Evolutionary conservation across 805 yeast genomes (phyloP).

Genomic region (Clavispora vitiphila): DNA sequence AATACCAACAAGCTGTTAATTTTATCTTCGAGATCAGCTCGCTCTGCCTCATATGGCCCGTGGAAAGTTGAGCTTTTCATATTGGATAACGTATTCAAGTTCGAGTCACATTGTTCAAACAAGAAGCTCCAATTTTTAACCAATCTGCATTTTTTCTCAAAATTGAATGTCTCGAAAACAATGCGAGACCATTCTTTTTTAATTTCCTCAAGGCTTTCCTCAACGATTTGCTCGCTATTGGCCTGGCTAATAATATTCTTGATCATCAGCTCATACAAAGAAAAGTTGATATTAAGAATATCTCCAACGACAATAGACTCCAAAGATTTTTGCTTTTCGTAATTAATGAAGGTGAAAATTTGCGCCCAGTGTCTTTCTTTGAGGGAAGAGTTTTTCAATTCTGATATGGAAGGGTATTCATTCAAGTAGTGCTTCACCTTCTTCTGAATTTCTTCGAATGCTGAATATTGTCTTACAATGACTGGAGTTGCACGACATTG

Average conservation of each 20-base stretch:
- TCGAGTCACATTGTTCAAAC: constrained; percentile 54
- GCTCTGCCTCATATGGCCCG: constrained; percentile 54
- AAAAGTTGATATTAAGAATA: constrained; percentile 55
- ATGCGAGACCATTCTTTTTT: constrained; percentile 51
- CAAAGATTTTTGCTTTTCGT: constrained; percentile 11
- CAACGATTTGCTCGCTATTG: constrained; percentile 64
- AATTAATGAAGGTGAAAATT: constrained; percentile 33
- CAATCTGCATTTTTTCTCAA: constrained; percentile 46
- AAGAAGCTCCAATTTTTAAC: constrained; percentile 65
- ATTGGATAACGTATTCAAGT: constrained; percentile 56
- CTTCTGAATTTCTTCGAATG: constrained; percentile 55
- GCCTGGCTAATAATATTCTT: constrained; percentile 56
- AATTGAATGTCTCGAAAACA: constrained; percentile 50
- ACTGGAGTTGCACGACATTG: constrained; percentile 50
- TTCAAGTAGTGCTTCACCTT: constrained; percentile 37
- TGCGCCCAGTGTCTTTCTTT: constrained; percentile 64
- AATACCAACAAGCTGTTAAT: constrained; percentile 48
- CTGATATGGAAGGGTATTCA: constrained; percentile 34
- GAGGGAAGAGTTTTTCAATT: constrained; percentile 52
- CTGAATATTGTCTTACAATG: constrained; percentile 60
- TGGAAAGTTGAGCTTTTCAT: constrained; percentile 69
- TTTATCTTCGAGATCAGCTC: constrained; percentile 49
- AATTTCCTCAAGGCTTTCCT: constrained; percentile 49
- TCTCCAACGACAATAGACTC: constrained; percentile 45
- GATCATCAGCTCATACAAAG: constrained; percentile 40